Percentiles rank a stretch among this genome's conserved stretches.
These are phyloP conservation scores for Pseudoneurospora amorphoporcata DNA, from an alignment of 495 filamentous ascomycete species.

Conservation along the genomic window DNA sequence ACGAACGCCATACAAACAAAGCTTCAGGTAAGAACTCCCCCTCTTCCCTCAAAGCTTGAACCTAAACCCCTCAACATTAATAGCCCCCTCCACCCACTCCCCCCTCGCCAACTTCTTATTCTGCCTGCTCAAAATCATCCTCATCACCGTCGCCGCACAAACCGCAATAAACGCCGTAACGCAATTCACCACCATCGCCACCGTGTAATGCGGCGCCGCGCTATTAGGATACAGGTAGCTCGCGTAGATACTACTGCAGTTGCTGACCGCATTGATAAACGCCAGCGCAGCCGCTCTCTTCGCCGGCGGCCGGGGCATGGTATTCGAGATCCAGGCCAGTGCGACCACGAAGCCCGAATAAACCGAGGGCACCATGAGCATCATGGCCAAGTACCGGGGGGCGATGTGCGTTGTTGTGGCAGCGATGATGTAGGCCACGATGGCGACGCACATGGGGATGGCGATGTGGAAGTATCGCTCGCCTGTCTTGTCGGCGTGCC, in stretches of 20 bases:
- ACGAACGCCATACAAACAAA: not conserved
- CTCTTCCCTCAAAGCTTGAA: slow-evolving; percentile 41
- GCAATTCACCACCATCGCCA: slow-evolving; percentile 69
- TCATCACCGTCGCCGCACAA: slow-evolving; percentile 49
- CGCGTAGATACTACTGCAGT: slow-evolving; percentile 63
- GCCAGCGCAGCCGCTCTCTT: slow-evolving; percentile 78
- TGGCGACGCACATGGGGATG: slow-evolving; percentile 54
- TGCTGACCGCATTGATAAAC: slow-evolving; percentile 72
- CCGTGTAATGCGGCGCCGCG: slow-evolving; percentile 40
- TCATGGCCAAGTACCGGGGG: slow-evolving; percentile 71
- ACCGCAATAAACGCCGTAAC: slow-evolving; percentile 57
- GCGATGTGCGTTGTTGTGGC: slow-evolving; percentile 53
- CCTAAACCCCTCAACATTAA: slow-evolving; percentile 52
- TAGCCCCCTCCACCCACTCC: slow-evolving; percentile 35
- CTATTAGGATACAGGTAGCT: slow-evolving; percentile 51
- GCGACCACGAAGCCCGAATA: slow-evolving; percentile 64
- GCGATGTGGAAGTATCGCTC: slow-evolving; percentile 73
- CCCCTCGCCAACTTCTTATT: slow-evolving; percentile 63
- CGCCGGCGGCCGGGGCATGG: slow-evolving; percentile 69
- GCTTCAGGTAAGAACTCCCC: not conserved
- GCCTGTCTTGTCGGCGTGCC: slow-evolving; percentile 68
- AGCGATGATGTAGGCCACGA: slow-evolving; percentile 66
- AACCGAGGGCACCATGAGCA: slow-evolving; percentile 64
- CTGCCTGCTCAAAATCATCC: slow-evolving; percentile 54
- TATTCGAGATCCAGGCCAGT: slow-evolving; percentile 71